A percentile compares a stretch with the other conserved stretches of the same genome.
phyloP scores from a whole-genome alignment of 2,329 filamentous ascomycete genomes.

The Penicillium olsonii region DNA sequence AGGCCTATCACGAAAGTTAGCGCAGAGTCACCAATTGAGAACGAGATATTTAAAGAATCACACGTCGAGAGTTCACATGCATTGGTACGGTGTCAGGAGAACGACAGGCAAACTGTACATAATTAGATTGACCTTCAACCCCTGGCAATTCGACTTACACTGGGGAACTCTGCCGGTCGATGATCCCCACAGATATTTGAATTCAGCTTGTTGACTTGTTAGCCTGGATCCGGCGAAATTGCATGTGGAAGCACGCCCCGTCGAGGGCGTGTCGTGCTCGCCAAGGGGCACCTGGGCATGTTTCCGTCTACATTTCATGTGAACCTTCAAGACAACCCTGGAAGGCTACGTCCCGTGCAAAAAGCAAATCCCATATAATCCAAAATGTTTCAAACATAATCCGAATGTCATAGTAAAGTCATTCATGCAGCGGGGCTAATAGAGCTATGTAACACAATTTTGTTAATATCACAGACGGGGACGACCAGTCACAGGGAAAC shows the following conservation, averaged over 20 bases:
- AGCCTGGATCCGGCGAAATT: no score
- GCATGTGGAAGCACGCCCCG: no score
- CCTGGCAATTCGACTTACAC: neutral
- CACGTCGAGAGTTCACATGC: neutral
- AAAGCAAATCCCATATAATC: no score
- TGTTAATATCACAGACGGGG: conserved; percentile 19
- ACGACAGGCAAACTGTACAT: neutral
- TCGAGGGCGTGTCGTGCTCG: no score
- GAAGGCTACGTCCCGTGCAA: no score
- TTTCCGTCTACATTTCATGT: no score
- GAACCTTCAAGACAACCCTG: no score
- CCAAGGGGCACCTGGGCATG: no score
- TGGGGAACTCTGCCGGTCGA: neutral
- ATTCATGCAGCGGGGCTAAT: neutral
- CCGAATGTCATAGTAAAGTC: neutral
- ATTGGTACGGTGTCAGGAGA: neutral
- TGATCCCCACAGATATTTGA: no score
- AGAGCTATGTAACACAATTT: neutral
- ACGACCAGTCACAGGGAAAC: conserved; percentile 15
- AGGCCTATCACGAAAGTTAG: no score
- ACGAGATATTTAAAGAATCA: neutral
- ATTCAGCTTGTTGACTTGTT: no score
- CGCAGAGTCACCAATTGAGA: no score
- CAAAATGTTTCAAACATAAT: neutral
- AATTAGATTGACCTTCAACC: neutral